A percentile compares a stretch with the other conserved stretches of the same genome.
Evolutionary conservation across 306 rosid species (phyloP).

Genomic region (Lathyrus oleraceus): DNA sequence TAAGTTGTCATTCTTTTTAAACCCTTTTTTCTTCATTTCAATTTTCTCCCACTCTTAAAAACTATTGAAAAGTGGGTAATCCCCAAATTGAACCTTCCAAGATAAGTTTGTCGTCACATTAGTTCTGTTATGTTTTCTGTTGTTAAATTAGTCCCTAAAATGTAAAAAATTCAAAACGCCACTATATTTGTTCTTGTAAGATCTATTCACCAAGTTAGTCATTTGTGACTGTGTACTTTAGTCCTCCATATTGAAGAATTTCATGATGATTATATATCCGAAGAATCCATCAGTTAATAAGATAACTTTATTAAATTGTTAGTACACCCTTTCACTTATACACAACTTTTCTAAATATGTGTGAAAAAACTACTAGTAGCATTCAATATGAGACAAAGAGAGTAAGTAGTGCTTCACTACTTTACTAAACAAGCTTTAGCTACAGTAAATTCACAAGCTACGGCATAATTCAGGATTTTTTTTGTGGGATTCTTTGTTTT

Average conservation of each 20-base stretch:
- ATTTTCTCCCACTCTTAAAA: not conserved
- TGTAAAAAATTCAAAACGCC: not conserved
- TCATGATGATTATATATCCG: not conserved
- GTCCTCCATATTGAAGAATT: not conserved
- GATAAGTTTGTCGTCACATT: not conserved
- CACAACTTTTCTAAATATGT: not conserved
- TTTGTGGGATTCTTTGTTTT: not conserved
- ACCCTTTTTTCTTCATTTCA: conserved; percentile 1
- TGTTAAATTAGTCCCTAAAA: not conserved
- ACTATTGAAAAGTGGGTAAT: not conserved
- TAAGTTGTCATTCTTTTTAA: conserved; percentile 48
- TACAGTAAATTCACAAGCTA: not conserved
- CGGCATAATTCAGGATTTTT: not conserved
- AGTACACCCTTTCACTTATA: not conserved
- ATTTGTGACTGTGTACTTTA: not conserved
- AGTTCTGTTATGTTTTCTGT: not conserved
- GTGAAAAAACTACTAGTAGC: not conserved
- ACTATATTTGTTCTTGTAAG: not conserved
- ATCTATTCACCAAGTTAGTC: not conserved
- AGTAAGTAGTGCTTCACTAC: not conserved
- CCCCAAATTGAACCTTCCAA: not conserved
- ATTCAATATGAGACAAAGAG: not conserved
- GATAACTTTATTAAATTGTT: not conserved
- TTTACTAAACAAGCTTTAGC: not conserved
- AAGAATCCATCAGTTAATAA: not conserved